These are phyloP conservation scores for Aspergillus flavus DNA, from an alignment of 2,329 filamentous ascomycete genomes.

Conservation along the genomic window DNA sequence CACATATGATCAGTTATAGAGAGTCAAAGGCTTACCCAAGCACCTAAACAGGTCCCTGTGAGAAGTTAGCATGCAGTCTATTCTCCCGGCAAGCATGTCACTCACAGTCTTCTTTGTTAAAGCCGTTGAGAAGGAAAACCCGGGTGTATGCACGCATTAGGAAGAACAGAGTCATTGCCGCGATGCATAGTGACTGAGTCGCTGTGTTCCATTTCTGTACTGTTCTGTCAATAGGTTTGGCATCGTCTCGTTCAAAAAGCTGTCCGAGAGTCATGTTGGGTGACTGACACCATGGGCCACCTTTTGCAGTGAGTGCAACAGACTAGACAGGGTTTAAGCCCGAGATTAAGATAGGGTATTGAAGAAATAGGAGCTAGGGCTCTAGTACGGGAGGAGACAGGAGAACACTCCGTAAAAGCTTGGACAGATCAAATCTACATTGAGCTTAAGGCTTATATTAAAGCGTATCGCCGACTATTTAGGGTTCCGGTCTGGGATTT, in stretches of 20 bases:
- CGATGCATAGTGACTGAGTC: conserved; percentile 32
- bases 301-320: not conserved
- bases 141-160: conserved; percentile 27
- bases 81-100: not conserved
- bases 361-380: not conserved
- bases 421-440: conserved; percentile 1
- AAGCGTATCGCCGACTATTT: not conserved
- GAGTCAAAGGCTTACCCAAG: conserved; percentile 16
- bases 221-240: conserved; percentile 17
- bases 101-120: conserved; percentile 31
- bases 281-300: not conserved
- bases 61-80: not conserved
- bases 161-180: conserved; percentile 30
- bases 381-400: not conserved
- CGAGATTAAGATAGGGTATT: not conserved
- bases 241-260: conserved; percentile 14
- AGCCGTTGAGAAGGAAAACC: conserved; percentile 25
- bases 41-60: conserved; percentile 22
- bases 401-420: not conserved
- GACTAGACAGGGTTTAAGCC: not conserved
- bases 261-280: conserved; percentile 9
- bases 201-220: conserved; percentile 30
- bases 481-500: not conserved
- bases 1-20: not conserved
- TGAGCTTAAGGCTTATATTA: not conserved